phyloP scores from a whole-genome alignment of 1,284 basidiomycete species.

The Fomitopsis pinicola region DNA sequence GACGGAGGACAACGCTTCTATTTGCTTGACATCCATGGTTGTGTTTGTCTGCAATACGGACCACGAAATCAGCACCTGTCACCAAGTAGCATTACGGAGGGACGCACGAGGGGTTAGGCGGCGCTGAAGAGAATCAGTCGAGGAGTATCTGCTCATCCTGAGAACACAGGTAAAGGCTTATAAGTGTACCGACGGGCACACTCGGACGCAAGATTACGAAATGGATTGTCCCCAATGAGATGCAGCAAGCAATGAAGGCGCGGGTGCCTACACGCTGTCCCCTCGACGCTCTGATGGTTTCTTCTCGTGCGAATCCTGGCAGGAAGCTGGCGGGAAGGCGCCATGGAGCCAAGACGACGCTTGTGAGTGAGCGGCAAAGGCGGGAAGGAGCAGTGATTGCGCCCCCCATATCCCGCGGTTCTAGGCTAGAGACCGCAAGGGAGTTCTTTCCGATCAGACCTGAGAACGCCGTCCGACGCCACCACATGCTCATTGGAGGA shows the following conservation, averaged over 20 bases:
- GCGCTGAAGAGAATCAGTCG: neutral
- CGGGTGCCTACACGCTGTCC: neutral
- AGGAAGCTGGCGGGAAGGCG: neutral
- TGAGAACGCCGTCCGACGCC: neutral
- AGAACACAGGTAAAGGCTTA: neutral
- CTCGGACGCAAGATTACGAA: neutral
- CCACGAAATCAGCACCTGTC: neutral
- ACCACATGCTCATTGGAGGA: neutral
- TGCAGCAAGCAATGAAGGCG: neutral
- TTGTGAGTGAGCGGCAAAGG: neutral
- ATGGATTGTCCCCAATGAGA: neutral
- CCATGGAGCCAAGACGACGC: neutral
- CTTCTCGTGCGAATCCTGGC: constrained; percentile 4
- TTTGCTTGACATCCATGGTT: constrained; percentile 9
- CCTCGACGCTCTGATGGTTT: neutral
- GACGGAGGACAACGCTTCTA: constrained; percentile 5
- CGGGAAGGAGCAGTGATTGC: neutral
- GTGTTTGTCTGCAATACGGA: neutral
- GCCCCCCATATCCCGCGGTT: neutral
- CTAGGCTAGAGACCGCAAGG: neutral
- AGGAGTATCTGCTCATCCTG: neutral
- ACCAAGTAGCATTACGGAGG: neutral
- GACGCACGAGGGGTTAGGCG: neutral
- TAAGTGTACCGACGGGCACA: neutral
- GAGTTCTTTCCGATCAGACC: neutral